Evolutionary conservation across 768 basidiomycete genomes (phyloP), one percentile per base, ranked within the genome.

Genomic region (Lentinula detonsa): DNA sequence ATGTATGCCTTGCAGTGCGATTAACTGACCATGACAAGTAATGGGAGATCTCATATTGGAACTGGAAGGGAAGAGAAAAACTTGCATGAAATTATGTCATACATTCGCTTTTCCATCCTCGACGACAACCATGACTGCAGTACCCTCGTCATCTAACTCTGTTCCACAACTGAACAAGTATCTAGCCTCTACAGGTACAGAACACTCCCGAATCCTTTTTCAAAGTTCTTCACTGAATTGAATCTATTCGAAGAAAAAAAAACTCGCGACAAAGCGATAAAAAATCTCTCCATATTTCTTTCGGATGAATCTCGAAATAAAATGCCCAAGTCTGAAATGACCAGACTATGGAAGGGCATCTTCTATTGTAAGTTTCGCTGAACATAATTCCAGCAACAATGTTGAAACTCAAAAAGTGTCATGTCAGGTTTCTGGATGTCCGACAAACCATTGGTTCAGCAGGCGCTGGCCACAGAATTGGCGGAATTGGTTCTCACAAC

Each of bases 401-500:
- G 16, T 35, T 21, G 8, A 35, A 1, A 3, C 16, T 35, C 31
- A 45, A 52, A 58, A 34, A n/a, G 6, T 51, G 40, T 64, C 61
- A 67, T 6, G 13, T 40, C 61, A 97, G 95, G 96, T 71, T 98
- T 95, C 75, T 99, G 96, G 95, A 98, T 98, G 95, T 98, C 95
- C 9, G 96, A 99, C 75, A 99, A 98, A 70, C 95, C 95, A 4
- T 81, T 95, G 8, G 91, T 98, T 7, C 96, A 98, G 71, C 96
- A 98, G 71, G 88, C 87, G 13, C 81, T 99, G 15, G 93, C 96
- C 0, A 78, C 81, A 15, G 91, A 95, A 66, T 75, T 99, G 42
- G 90, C 96, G 16, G 86, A 93, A 64, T 77, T 98, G 42, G 68
- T 95, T 5, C 75, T 98, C 52, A 81, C 78, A 9, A 91, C 95